Evolutionary conservation across 1,284 basidiomycete genomes (phyloP).

Genomic region (Naganishia liquefaciens): DNA sequence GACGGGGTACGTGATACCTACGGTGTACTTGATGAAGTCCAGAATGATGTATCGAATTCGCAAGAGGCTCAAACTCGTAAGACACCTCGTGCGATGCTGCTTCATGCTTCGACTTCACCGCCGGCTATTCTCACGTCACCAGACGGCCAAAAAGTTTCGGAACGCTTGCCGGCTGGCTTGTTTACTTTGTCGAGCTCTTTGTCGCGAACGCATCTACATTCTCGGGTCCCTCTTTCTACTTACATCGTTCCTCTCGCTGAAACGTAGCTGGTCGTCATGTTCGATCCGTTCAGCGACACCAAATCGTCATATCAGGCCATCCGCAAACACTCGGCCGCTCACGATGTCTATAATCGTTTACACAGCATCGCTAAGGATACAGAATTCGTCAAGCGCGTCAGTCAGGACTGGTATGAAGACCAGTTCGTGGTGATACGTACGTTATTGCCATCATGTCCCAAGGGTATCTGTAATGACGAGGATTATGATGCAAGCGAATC

Average conservation of each 20-base stretch:
- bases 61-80: no score
- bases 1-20: neutral
- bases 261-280: neutral
- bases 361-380: constrained; percentile 81
- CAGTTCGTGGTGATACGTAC: constrained; percentile 48
- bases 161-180: constrained; percentile 13
- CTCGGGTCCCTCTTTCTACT: neutral
- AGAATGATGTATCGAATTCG: neutral
- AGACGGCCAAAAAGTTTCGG: constrained; percentile 17
- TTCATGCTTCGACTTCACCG: neutral
- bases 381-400: constrained; percentile 66
- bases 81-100: neutral
- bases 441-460: constrained; percentile 22
- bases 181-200: constrained; percentile 28
- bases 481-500: constrained; percentile 64
- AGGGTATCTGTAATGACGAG: neutral
- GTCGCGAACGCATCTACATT: neutral
- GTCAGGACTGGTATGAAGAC: constrained; percentile 56
- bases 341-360: constrained; percentile 77
- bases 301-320: constrained; percentile 39
- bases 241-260: neutral
- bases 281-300: constrained; percentile 13
- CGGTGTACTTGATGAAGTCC: no score
- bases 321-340: constrained; percentile 47
- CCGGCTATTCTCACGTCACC: constrained; percentile 7